Evolutionary conservation across 2,329 filamentous ascomycete genomes (phyloP), one percentile per base, ranked within the genome.

Genomic region (Aspergillus sp.): DNA sequence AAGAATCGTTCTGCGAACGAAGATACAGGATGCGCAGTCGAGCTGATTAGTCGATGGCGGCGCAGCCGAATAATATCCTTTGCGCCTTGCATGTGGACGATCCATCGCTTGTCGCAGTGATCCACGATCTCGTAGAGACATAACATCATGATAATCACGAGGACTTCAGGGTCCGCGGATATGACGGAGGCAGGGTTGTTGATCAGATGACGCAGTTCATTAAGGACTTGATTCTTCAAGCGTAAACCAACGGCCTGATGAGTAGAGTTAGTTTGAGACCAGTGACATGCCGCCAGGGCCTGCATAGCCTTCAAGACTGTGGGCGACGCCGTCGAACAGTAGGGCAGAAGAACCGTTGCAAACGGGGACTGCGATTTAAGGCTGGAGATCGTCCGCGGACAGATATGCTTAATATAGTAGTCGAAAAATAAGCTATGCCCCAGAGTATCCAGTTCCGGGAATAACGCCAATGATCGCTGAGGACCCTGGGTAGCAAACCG

Each of bases 1-100:
- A 83, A 82, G 62, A 82, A 82, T 1, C 75, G 72, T 60, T 82
- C 80, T 0, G 78, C 68, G 53, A 76, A 76, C 6, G 75, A 70
- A 1, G 68, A 74, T 0, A 75, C 68, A n/a, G 64, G 67, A 51
- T 68, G 36, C 7, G 58, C 49, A 0, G 63, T 36, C 6, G 62
- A 54, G 12, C 54, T 26, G 11, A 57, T 55, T 10, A 62, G 62
- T 24, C 63, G 65, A 36, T 73, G 69, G 29, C 73, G 71, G 16
- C 79, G 71, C 4, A 77, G 68, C 1, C 75, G 71, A 49, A 83
- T 78, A 20, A 82, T 67, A 51, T 82, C 77, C 54, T 80, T 79
- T 9, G 80, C 80, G 0, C 80, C 81, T 47, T 77, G 73, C 1
- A 82, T 67, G 50, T 83, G 81, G 3, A 82, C 74, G 0, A 79